A percentile compares a stretch with the other conserved stretches of the same genome.
Evolutionary conservation across 108 stramenopile genomes (phyloP).

Genomic region (Parmales sp.): DNA sequence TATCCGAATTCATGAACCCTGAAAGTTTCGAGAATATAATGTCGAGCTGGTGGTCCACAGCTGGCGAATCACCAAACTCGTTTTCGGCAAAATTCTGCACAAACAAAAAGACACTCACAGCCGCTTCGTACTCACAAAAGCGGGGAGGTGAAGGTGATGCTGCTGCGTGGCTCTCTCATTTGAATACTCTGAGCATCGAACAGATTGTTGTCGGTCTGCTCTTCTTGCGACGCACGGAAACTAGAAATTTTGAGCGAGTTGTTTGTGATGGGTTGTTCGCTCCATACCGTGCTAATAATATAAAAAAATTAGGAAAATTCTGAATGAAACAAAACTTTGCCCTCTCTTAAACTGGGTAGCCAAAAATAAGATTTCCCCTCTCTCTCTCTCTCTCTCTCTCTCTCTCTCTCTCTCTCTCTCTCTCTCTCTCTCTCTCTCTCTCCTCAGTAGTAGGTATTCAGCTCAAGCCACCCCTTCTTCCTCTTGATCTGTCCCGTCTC

Average conservation of each 20-base stretch:
- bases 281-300: neutral
- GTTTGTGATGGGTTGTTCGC: neutral
- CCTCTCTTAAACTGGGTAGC: neutral
- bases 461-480: conserved; percentile 1
- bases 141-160: no score
- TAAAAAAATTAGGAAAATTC: neutral
- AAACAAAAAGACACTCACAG: neutral
- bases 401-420: neutral
- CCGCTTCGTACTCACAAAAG: neutral
- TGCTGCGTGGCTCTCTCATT: neutral
- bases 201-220: neutral
- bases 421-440: neutral
- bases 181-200: neutral
- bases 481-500: conserved; percentile 17
- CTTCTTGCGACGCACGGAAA: no score
- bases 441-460: neutral
- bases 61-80: neutral
- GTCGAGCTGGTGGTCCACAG: neutral
- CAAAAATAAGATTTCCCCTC: no score
- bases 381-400: no score
- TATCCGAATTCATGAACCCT: neutral
- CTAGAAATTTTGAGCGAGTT: neutral
- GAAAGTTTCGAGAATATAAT: neutral
- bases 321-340: neutral
- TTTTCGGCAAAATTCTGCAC: neutral